These are phyloP conservation scores for Flaveria floridana DNA, from an alignment of 140 eudicot species.

Conservation along the genomic window DNA sequence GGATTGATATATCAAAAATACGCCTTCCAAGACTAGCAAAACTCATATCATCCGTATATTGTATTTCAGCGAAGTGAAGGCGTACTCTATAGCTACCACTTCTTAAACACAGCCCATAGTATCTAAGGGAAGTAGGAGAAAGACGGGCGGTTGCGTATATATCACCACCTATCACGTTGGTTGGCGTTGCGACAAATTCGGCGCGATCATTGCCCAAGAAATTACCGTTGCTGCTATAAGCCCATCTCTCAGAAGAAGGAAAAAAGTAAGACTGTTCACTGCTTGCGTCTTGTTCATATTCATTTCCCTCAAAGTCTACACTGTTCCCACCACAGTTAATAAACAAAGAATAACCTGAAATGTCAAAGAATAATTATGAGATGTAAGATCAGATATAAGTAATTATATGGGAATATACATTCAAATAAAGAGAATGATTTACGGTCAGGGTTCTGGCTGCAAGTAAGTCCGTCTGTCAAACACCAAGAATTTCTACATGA, in stretches of 20 bases:
- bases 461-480: slow-evolving; percentile 55
- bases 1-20: slow-evolving; percentile 72
- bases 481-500: slow-evolving; percentile 58
- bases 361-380: neutral
- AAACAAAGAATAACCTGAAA: slow-evolving; percentile 56
- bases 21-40: slow-evolving; percentile 67
- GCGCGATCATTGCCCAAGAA: slow-evolving; percentile 39
- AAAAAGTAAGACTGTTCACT: slow-evolving; percentile 48
- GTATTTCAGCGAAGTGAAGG: slow-evolving; percentile 89
- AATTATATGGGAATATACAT: neutral
- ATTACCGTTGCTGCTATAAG: slow-evolving; percentile 69
- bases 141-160: slow-evolving; percentile 65
- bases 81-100: slow-evolving; percentile 74
- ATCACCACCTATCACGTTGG: slow-evolving; percentile 31
- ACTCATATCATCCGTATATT: slow-evolving; percentile 44
- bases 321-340: slow-evolving; percentile 76
- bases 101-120: slow-evolving; percentile 66
- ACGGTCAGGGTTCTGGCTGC: slow-evolving; percentile 50
- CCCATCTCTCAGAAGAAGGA: slow-evolving; percentile 59
- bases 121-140: slow-evolving; percentile 70
- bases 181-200: slow-evolving; percentile 25
- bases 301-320: slow-evolving; percentile 48
- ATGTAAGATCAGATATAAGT: neutral
- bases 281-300: slow-evolving; percentile 53
- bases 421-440: slow-evolving; percentile 14